A percentile compares a stretch with the other conserved stretches of the same genome.
Evolutionary conservation across 495 filamentous ascomycete species (phyloP).

Genomic region (Penicillium goetzii): DNA sequence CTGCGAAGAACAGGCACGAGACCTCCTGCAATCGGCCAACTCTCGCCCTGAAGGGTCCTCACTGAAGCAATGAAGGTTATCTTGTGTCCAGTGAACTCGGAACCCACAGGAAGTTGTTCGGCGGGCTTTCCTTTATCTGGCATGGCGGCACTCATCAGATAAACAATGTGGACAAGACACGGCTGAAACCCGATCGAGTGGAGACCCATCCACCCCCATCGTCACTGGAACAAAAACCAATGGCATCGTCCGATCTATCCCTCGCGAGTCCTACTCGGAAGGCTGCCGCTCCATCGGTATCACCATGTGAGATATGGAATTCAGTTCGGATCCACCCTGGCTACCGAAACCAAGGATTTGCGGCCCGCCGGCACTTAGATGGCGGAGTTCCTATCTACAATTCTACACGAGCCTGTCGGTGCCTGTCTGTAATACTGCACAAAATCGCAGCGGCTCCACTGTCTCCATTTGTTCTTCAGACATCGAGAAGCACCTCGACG

Average conservation of each 20-base stretch:
- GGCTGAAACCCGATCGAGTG: slow-evolving; percentile 31
- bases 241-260: slow-evolving; percentile 13
- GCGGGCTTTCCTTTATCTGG: slow-evolving; percentile 12
- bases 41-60: not conserved
- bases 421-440: not conserved
- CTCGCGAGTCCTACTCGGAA: not conserved
- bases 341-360: not conserved
- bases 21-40: not conserved
- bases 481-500: not conserved
- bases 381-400: not conserved
- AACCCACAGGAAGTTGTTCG: slow-evolving; percentile 5
- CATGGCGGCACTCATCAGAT: slow-evolving; percentile 8
- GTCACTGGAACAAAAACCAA: slow-evolving; percentile 14
- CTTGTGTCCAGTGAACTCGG: not conserved
- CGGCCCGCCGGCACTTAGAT: not conserved
- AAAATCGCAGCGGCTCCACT: not conserved
- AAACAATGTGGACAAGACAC: slow-evolving; percentile 20
- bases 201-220: slow-evolving; percentile 17
- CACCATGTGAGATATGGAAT: slow-evolving; percentile 23
- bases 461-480: not conserved
- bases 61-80: not conserved
- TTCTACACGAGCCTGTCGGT: not conserved
- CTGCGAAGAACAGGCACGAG: not conserved
- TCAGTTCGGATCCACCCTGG: slow-evolving; percentile 3
- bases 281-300: slow-evolving; percentile 7